Conservation (phyloP, 805 yeast species). For the Kregervanrija delftensis region DNA sequence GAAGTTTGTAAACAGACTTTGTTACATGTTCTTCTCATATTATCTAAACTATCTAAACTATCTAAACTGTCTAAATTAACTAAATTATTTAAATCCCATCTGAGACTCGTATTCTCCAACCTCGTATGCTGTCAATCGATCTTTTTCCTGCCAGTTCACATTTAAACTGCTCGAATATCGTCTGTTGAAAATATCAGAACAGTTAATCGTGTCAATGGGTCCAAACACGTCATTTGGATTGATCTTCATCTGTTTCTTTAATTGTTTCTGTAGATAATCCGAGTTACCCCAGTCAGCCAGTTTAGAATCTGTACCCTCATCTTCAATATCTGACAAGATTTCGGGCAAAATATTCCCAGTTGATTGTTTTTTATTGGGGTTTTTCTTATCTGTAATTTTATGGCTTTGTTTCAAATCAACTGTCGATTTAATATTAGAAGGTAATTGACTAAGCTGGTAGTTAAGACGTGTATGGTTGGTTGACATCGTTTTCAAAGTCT, state of each 20-base stretch:
- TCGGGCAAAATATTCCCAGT: slow-evolving; percentile 11
- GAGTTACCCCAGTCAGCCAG: slow-evolving; percentile 22
- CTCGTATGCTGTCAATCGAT: slow-evolving; percentile 18
- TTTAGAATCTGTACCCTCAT: slow-evolving; percentile 10
- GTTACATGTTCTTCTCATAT: no score
- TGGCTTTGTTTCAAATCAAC: no score
- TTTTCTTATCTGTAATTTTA: no score
- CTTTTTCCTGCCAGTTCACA: slow-evolving; percentile 20
- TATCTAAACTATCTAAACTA: no score
- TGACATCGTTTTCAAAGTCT: no score
- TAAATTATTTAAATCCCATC: slow-evolving; percentile 20
- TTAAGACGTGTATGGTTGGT: no score
- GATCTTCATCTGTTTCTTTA: slow-evolving; percentile 14
- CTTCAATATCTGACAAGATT: slow-evolving; percentile 18
- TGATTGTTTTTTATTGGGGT: no score
- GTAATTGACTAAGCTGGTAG: no score
- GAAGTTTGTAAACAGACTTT: slow-evolving; percentile 16
- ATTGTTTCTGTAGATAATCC: slow-evolving; percentile 10
- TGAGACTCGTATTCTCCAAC: slow-evolving; percentile 20
- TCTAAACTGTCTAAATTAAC: no score
- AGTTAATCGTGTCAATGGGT: slow-evolving; percentile 12
- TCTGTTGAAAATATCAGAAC: slow-evolving; percentile 19
- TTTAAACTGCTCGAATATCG: slow-evolving; percentile 18
- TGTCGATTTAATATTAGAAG: no score
- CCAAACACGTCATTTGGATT: slow-evolving; percentile 26